Base-by-base conservation (phyloP, 768 basidiomycete genomes). In the Polyporus arcularius region DNA sequence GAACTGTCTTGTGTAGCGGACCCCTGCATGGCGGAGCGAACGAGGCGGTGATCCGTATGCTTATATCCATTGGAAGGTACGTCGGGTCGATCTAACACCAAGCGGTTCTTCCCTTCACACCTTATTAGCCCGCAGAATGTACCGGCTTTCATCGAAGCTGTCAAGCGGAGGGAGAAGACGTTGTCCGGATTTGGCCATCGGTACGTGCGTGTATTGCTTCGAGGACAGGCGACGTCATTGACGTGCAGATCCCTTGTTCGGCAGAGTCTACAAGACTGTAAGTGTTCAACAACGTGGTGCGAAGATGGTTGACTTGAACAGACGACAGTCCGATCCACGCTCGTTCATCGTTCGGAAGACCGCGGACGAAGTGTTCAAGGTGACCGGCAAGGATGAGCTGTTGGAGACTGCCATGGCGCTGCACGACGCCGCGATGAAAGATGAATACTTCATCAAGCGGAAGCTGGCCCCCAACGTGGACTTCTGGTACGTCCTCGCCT, bases 11-110 rank as follows among this genome's bases (percentile, higher is more conserved):
- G 43, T 57, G 46, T 61, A 89, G 88, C 68, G 89, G 89, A 16
- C 89, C 89, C 16, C 73, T 90, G 39, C 89, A 90, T 70, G 89
- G 87, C 83, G 93, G 94, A 53, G 94, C 94, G 3, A 94, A 94
- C 66, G 94, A 96, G 73, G 93, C 94, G 5, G 94, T 96, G 62
- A 94, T 96, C 69, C 87, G 95, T 14, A 96, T 96, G 95, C 78
- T 96, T 43, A 82, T 93, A 45, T 87, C 90, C 1, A 94, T 96
- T 63, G 94, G 92, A 67, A 85, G 85, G 85, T 90, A 67, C 68
- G 85, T 72, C 15, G 18, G 21, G 6, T 28, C 40, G 26, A n/a
- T 35, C n/a, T n/a, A 6, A n/a, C 9, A 14, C 38, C 1, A n/a
- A 11, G 18, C 21, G 18, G 15, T n/a, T 21, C 38, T 15, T 16